Conservation (phyloP, 2,329 filamentous ascomycete species). For the Scytalidium lignicola region DNA sequence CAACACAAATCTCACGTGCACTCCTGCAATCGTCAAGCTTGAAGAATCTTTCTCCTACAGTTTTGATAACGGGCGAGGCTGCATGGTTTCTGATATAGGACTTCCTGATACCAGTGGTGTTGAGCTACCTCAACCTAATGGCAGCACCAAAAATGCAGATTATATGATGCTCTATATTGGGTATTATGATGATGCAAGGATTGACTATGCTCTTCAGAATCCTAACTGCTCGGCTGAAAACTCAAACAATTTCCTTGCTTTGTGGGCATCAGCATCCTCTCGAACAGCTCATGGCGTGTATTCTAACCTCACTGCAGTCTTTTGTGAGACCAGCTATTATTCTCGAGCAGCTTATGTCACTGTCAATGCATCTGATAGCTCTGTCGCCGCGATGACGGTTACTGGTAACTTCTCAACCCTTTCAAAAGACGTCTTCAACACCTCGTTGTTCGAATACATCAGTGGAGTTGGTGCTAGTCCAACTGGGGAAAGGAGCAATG, state of each 20-base stretch:
- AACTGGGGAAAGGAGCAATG: constrained; percentile 5
- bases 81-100: constrained; percentile 23
- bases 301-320: constrained; percentile 31
- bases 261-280: constrained; percentile 18
- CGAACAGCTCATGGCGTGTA: not conserved
- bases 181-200: constrained; percentile 31
- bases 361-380: constrained; percentile 24
- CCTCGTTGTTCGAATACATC: constrained; percentile 31
- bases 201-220: constrained; percentile 29
- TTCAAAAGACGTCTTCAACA: constrained; percentile 29
- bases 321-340: constrained; percentile 41
- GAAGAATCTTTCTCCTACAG: constrained; percentile 5
- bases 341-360: constrained; percentile 38
- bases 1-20: constrained; percentile 34
- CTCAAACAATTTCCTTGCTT: constrained; percentile 35
- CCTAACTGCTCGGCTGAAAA: constrained; percentile 25
- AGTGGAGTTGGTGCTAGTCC: constrained; percentile 22
- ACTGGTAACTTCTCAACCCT: constrained; percentile 16
- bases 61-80: constrained; percentile 35
- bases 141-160: constrained; percentile 6
- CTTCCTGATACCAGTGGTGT: not conserved
- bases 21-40: constrained; percentile 23
- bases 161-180: constrained; percentile 38
- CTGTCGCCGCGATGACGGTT: constrained; percentile 10
- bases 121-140: not conserved